These are phyloP conservation scores for Laburnicola sp. DNA, from an alignment of 2,329 filamentous ascomycete species.

Conservation along the genomic window DNA sequence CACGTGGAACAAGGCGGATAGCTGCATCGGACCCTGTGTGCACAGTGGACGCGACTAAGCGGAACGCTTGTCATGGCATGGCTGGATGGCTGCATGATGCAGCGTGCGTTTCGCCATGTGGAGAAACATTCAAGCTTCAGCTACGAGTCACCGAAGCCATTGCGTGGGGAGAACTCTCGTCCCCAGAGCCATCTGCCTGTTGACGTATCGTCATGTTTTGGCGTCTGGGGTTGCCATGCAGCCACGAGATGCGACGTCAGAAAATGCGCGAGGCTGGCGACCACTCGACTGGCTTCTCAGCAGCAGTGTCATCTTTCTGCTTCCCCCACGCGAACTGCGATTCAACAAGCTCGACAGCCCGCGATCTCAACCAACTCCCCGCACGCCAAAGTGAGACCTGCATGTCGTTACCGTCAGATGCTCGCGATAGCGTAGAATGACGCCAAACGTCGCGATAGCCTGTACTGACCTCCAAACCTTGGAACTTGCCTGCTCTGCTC, in stretches of 20 bases:
- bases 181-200: background rate
- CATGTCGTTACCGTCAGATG: background rate
- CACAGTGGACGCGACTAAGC: background rate
- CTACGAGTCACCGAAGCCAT: background rate
- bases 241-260: background rate
- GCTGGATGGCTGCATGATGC: conserved; percentile 3
- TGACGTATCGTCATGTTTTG: conserved; percentile 4
- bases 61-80: background rate
- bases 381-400: background rate
- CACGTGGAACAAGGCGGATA: background rate
- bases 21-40: background rate
- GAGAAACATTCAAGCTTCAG: background rate
- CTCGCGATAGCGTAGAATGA: background rate
- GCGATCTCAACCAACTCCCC: background rate
- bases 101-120: background rate
- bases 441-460: no score
- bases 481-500: background rate
- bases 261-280: background rate
- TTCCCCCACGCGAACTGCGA: background rate
- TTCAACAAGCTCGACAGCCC: background rate
- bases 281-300: background rate
- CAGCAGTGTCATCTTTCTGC: background rate
- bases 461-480: no score
- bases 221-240: background rate
- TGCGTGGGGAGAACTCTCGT: background rate